Evolutionary conservation across 2,329 filamentous ascomycete species (phyloP).

Genomic region (Teratosphaeriaceae sp.): DNA sequence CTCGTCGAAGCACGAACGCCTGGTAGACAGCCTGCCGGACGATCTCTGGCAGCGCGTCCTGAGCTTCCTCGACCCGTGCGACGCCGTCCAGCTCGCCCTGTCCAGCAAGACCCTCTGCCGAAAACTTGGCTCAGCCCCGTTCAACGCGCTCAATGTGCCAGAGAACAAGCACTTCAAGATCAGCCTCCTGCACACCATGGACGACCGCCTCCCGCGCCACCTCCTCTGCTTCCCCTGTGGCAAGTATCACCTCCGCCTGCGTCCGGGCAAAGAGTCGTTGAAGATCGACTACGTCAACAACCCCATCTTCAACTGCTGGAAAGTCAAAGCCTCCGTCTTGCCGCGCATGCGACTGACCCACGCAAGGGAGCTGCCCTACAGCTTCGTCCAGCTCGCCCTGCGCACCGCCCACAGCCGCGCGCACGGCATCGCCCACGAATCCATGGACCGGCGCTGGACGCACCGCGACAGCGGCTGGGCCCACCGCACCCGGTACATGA

Average conservation of each 20-base stretch:
- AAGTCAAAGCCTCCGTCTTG: conserved; percentile 43
- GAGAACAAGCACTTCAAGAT: conserved; percentile 41
- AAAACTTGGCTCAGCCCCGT: conserved; percentile 37
- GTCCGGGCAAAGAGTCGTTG: conserved; percentile 48
- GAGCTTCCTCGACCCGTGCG: conserved; percentile 37
- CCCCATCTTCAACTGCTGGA: conserved; percentile 51
- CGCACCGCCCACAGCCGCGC: conserved; percentile 42
- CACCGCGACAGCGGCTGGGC: conserved; percentile 46
- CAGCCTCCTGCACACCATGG: conserved; percentile 47
- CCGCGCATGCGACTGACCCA: conserved; percentile 50
- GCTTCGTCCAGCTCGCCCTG: conserved; percentile 52
- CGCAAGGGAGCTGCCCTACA: conserved; percentile 50
- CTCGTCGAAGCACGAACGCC: conserved; percentile 28
- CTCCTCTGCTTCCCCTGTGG: conserved; percentile 54
- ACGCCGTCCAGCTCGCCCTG: conserved; percentile 44
- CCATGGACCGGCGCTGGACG: conserved; percentile 49
- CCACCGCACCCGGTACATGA: conserved; percentile 48
- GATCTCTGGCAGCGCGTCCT: conserved; percentile 42
- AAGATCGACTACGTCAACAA: conserved; percentile 49
- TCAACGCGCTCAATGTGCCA: conserved; percentile 34
- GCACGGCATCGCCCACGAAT: conserved; percentile 43
- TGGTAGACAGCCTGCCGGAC: conserved; percentile 41
- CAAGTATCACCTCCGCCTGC: conserved; percentile 48
- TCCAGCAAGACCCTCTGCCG: conserved; percentile 41
- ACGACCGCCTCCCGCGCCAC: conserved; percentile 47